Conservation (phyloP, 768 basidiomycete species). For the Tubosaeta sp. region DNA sequence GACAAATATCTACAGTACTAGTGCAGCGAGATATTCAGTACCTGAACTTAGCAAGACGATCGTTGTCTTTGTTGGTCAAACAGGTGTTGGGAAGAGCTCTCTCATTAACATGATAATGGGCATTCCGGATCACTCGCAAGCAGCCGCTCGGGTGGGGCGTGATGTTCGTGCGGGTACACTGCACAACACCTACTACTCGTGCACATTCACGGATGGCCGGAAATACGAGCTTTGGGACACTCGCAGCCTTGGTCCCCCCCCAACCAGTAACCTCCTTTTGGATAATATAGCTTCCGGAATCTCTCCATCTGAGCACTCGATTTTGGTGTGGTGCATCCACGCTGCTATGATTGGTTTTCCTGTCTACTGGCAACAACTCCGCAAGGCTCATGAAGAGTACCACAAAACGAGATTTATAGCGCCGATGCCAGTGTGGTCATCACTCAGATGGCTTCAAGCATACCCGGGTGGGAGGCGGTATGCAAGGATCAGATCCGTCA, state of each 20-base stretch:
- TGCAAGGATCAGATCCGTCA: not conserved
- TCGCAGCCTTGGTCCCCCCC: not conserved
- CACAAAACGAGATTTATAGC: not conserved
- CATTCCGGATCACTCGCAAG: not conserved
- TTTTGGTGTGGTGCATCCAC: not conserved
- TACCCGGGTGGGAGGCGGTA: not conserved
- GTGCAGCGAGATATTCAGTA: too few relatives aligned
- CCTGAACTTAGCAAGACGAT: too few relatives aligned
- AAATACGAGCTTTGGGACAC: not conserved
- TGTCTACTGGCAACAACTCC: not conserved
- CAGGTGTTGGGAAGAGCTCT: not conserved
- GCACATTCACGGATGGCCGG: not conserved
- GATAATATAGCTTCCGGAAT: not conserved
- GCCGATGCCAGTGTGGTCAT: not conserved
- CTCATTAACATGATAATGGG: not conserved
- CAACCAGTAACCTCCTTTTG: not conserved
- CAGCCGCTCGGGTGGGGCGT: not conserved
- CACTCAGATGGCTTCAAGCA: not conserved
- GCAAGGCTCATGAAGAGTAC: not conserved
- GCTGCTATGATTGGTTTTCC: not conserved
- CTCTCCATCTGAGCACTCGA: not conserved
- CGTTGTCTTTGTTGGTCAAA: not conserved
- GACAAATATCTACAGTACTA: too few relatives aligned
- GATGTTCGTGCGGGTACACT: not conserved
- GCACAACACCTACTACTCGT: not conserved